A percentile compares a stretch with the other conserved stretches of the same genome.
phyloP scores from a whole-genome alignment of 176 grass and related monocot species.

The Oryza coarctata region DNA sequence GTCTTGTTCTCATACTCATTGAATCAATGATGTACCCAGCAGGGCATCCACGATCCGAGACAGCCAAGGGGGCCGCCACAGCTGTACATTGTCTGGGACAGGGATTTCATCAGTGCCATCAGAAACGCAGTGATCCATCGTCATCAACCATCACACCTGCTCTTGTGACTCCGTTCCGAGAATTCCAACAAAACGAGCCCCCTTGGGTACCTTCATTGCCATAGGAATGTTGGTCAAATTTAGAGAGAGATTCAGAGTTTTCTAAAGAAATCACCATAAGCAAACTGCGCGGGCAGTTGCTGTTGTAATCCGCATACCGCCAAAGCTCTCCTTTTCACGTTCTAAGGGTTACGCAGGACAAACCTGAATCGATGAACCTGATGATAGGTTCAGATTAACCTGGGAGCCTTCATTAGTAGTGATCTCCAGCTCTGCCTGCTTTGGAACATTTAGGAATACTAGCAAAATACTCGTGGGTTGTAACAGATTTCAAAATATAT shows the following conservation, averaged over 20 bases:
- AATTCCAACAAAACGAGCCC: conserved; percentile 78
- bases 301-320: conserved; percentile 17
- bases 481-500: no score
- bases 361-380: conserved; percentile 84
- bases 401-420: conserved; percentile 69
- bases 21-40: conserved; percentile 64
- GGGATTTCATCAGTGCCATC: conserved; percentile 63
- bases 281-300: neutral
- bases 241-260: conserved; percentile 4
- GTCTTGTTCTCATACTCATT: conserved; percentile 8
- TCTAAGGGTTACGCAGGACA: conserved; percentile 7
- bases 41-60: conserved; percentile 31
- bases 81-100: conserved; percentile 54
- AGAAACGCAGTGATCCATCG: conserved; percentile 68
- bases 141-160: conserved; percentile 92
- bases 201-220: conserved; percentile 75
- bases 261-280: neutral
- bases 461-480: no score
- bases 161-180: conserved; percentile 77
- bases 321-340: neutral
- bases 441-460: conserved; percentile 94
- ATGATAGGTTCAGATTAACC: conserved; percentile 64
- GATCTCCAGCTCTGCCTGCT: conserved; percentile 85
- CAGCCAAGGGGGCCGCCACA: conserved; percentile 38
- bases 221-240: neutral